Evolutionary conservation across 1,139 yeast genomes (phyloP), one percentile per base, ranked within the genome.

Genomic region (Taphrina confusa): DNA sequence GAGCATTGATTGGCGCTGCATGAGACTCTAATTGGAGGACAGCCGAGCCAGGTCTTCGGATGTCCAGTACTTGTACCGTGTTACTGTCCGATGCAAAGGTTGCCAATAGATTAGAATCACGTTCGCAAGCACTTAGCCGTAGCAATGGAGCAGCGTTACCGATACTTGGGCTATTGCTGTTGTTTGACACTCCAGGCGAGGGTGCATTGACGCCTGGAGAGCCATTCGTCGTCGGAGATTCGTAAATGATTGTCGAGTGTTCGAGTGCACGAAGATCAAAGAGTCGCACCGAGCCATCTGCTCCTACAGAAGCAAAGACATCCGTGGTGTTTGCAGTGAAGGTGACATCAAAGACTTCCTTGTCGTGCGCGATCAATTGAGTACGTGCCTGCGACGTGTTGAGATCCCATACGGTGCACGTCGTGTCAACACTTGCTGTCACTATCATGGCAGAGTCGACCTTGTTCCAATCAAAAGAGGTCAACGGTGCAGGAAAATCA

Each of bases 351-450:
- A 84, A 89, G 3, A 92, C 98, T 72, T 91, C 97, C 63, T 86
- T 83, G 71, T 92, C 98, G 72, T 92, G 98, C 0, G 98, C 98
- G 66, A 92, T 92, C 57, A 92, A 77, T 74, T 92, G 97, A 0
- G 98, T 91, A 69, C 86, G 87, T 20, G 95, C 95, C 27, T 80
- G 78, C n/a, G 87, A 88, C 8, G 82, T 78, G 31, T 76, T 78
- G 45, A 89, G 74, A 72, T 92, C 97, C 97, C 98, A 92, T 2
- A 90, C 84, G 0, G 97, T 91, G 73, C 98, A 92, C 0, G 98
- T 92, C 0, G 98, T 92, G 73, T 92, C 98, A 9, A 92, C 89
- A 30, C 94, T 84, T 63, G 94, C 83, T 1, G 97, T 89, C 49
- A 92, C 87, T 23, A 90, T 80, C 40, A 84, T 74, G 61, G 82